These are phyloP conservation scores for Russula olivacea DNA, from an alignment of 768 basidiomycete species.

Conservation along the genomic window DNA sequence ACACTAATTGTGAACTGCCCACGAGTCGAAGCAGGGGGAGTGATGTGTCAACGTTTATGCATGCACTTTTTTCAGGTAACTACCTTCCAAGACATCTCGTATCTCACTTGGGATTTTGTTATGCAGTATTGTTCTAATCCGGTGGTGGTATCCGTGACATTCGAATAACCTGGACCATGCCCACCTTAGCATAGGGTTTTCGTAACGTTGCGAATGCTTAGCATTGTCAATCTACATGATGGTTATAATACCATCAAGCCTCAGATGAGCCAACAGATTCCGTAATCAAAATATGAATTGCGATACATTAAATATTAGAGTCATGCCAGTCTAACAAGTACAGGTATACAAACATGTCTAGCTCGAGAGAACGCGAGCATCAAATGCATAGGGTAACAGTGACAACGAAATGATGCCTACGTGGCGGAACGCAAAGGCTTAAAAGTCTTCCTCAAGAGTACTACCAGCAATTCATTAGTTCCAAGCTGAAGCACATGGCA, in stretches of 20 bases:
- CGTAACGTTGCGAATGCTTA: background rate
- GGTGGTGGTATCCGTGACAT: background rate
- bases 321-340: constrained; percentile 16
- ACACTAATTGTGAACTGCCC: background rate
- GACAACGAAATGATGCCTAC: background rate
- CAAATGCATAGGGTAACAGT: background rate
- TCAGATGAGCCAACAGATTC: background rate
- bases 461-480: constrained; percentile 6
- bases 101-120: background rate
- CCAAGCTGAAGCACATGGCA: background rate
- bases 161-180: background rate
- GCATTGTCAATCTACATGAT: background rate
- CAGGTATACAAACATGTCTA: constrained; percentile 22
- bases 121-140: background rate
- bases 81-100: background rate
- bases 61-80: background rate
- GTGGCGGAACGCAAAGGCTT: background rate
- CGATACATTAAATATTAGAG: constrained; percentile 20
- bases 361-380: background rate
- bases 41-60: background rate
- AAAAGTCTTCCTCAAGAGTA: constrained; percentile 22
- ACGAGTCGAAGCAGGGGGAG: background rate
- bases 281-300: background rate
- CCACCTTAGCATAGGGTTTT: background rate
- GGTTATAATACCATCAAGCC: background rate